These are phyloP conservation scores for Oidium heveae DNA, from an alignment of 2,329 filamentous ascomycete genomes.

Conservation along the genomic window DNA sequence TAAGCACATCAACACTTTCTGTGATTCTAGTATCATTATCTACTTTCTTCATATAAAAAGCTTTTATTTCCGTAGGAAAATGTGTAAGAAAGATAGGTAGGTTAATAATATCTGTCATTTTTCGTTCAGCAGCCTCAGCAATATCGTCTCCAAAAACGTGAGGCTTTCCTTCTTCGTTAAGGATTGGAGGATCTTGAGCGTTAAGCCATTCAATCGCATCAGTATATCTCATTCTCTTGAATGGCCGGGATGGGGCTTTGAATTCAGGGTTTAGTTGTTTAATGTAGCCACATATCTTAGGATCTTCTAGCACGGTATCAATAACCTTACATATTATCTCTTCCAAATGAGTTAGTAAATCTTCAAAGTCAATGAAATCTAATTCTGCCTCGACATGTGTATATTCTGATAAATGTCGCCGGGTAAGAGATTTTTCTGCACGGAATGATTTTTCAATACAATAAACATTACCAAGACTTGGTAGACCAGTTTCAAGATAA, in stretches of 20 bases:
- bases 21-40: constrained; percentile 57
- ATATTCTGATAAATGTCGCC: constrained; percentile 86
- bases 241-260: constrained; percentile 55
- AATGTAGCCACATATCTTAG: constrained; percentile 45
- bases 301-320: constrained; percentile 49
- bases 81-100: constrained; percentile 86
- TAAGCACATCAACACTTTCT: constrained; percentile 61
- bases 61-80: constrained; percentile 93
- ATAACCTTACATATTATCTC: constrained; percentile 37
- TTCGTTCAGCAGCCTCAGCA: constrained; percentile 84
- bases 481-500: constrained; percentile 85
- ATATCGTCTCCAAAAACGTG: constrained; percentile 95
- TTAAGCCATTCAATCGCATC: constrained; percentile 89
- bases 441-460: constrained; percentile 98
- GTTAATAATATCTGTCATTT: constrained; percentile 95
- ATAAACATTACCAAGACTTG: constrained; percentile 81
- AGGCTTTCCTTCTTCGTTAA: constrained; percentile 73
- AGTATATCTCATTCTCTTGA: constrained; percentile 81
- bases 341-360: constrained; percentile 72
- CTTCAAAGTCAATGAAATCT: constrained; percentile 82
- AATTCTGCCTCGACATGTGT: constrained; percentile 91
- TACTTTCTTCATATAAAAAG: constrained; percentile 97
- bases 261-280: constrained; percentile 83
- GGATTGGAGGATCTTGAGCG: constrained; percentile 54
- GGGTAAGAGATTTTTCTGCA: constrained; percentile 83